Evolutionary conservation across 257 asterid genomes (phyloP).

Genomic region (Penstemon barbatus): DNA sequence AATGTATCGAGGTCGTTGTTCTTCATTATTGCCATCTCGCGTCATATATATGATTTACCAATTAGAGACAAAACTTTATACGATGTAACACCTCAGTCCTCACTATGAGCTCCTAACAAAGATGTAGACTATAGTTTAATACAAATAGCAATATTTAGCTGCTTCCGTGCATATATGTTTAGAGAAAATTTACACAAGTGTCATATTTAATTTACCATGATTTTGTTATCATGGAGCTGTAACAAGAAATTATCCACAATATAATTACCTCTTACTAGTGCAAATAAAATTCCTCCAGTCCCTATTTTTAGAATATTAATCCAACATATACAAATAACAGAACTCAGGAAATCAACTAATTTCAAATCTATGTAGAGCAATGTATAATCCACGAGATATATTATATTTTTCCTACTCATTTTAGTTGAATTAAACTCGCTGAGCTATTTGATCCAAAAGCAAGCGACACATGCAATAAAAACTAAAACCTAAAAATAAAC

Average conservation of each 20-base stretch:
- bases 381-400: slow-evolving; percentile 1
- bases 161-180: neutral
- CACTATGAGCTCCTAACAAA: slow-evolving; percentile 3
- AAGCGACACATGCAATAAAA: slow-evolving; percentile 18
- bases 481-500: neutral
- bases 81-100: slow-evolving; percentile 6
- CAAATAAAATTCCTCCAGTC: slow-evolving; percentile 9
- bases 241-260: slow-evolving; percentile 4
- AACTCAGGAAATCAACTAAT: neutral
- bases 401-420: slow-evolving; percentile 10
- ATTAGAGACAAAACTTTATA: slow-evolving; percentile 12
- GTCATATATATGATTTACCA: neutral
- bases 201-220: slow-evolving; percentile 14
- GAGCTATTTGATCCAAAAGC: slow-evolving; percentile 11
- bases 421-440: slow-evolving; percentile 8
- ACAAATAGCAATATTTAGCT: neutral
- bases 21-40: neutral
- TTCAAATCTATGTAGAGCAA: slow-evolving; percentile 10
- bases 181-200: slow-evolving; percentile 6
- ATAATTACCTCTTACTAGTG: slow-evolving; percentile 4
- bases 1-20: neutral
- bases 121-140: slow-evolving; percentile 9
- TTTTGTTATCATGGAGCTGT: neutral
- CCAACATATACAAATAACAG: slow-evolving; percentile 6
- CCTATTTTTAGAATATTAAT: neutral